These are phyloP conservation scores for Aspergillus ustus DNA, from an alignment of 2,329 filamentous ascomycete genomes.

Conservation along the genomic window DNA sequence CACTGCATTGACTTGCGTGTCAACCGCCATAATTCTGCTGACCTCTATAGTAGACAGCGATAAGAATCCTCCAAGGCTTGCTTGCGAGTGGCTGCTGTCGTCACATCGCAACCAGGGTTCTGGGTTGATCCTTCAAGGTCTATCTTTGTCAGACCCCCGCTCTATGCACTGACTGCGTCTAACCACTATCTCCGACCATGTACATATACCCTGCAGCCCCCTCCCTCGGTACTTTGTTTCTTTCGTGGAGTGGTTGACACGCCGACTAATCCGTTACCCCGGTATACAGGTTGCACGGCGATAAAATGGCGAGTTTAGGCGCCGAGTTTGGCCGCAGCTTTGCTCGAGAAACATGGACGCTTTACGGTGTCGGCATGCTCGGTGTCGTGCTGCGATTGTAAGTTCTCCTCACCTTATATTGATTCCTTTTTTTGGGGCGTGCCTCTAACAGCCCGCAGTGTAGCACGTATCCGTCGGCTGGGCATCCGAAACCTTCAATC, in stretches of 20 bases:
- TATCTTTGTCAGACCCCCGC: not conserved
- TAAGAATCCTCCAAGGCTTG: not conserved
- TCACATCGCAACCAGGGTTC: constrained; percentile 4
- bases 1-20: not conserved
- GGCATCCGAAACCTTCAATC: constrained; percentile 56
- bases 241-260: constrained; percentile 1
- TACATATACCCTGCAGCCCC: constrained; percentile 11
- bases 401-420: constrained; percentile 32
- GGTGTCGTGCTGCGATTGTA: constrained; percentile 45
- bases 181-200: not conserved
- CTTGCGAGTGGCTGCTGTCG: not conserved
- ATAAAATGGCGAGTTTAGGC: constrained; percentile 36
- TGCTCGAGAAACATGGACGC: constrained; percentile 45
- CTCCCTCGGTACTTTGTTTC: constrained; percentile 5
- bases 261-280: constrained; percentile 15
- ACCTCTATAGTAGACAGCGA: not conserved
- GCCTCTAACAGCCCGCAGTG: constrained; percentile 29
- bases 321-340: constrained; percentile 35
- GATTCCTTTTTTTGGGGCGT: not conserved
- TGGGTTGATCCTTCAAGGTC: constrained; percentile 4
- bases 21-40: not conserved
- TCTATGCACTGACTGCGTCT: constrained; percentile 1
- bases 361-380: constrained; percentile 46
- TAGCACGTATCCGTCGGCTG: constrained; percentile 46
- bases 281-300: constrained; percentile 25